phyloP scores from a whole-genome alignment of 345 rosid species.

The Corymbia maculata region DNA sequence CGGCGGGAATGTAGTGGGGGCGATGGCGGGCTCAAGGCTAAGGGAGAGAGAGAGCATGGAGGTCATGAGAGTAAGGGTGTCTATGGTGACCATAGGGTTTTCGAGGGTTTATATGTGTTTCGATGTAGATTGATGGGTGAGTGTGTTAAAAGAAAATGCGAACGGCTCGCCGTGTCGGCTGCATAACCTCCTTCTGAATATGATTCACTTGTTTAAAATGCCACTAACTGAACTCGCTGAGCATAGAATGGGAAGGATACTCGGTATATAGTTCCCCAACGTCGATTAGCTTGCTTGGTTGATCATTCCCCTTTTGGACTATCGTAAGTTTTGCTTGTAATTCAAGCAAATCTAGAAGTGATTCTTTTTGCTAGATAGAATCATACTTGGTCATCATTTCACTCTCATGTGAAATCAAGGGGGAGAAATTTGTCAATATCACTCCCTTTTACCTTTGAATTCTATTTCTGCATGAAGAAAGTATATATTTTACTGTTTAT shows the following conservation, averaged over 20 bases:
- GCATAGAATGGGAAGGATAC: background rate
- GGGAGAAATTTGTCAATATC: background rate
- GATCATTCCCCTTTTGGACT: background rate
- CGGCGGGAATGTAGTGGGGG: background rate
- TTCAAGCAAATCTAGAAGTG: background rate
- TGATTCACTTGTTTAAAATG: background rate
- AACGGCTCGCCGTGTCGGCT: background rate
- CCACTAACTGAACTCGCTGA: background rate
- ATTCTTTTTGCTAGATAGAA: background rate
- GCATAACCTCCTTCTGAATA: background rate
- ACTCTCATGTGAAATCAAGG: background rate
- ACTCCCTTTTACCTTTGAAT: background rate
- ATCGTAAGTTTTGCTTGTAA: background rate
- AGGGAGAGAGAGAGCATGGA: background rate
- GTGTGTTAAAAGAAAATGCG: background rate
- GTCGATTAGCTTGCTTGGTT: background rate
- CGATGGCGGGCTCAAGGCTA: background rate
- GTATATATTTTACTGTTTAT: background rate
- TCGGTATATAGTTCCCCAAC: background rate
- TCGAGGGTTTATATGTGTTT: background rate
- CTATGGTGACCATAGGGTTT: background rate
- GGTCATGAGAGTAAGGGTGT: background rate
- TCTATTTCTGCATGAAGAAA: background rate
- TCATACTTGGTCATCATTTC: background rate
- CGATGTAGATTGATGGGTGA: accelerated